A percentile compares a stretch with the other conserved stretches of the same genome.
Conservation (phyloP, 495 filamentous ascomycete species). For the Polyplosphaeria fusca region DNA sequence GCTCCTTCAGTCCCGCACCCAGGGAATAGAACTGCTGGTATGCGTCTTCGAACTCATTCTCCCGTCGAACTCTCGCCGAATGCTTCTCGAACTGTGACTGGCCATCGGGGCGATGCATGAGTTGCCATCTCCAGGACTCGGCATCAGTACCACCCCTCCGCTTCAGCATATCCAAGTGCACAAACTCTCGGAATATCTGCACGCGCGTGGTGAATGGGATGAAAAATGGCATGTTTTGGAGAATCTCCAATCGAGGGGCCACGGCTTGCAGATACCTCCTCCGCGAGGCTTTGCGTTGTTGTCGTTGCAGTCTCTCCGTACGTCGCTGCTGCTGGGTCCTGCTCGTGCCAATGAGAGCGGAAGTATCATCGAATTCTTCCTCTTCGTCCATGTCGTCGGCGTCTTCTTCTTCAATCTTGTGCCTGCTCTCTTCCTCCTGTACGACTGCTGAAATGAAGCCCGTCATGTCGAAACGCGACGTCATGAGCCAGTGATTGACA, state of each 20-base stretch:
- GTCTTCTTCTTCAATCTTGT: conserved; percentile 56
- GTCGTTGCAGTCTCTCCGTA: conserved; percentile 53
- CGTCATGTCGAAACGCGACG: conserved; percentile 83
- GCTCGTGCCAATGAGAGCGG: conserved; percentile 51
- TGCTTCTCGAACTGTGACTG: conserved; percentile 63
- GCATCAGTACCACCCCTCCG: conserved; percentile 73
- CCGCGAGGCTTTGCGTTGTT: conserved; percentile 62
- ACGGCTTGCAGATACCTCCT: conserved; percentile 69
- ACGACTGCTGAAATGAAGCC: conserved; percentile 85
- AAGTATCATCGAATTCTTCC: conserved; percentile 45
- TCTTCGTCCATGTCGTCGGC: conserved; percentile 50
- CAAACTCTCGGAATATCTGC: conserved; percentile 91
- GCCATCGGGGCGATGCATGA: conserved; percentile 44
- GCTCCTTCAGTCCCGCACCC: conserved; percentile 83
- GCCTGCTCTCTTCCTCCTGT: conserved; percentile 77
- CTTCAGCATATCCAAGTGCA: conserved; percentile 72
- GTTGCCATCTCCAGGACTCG: conserved; percentile 71
- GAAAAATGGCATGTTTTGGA: conserved; percentile 95
- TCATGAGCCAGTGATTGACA: conserved; percentile 90
- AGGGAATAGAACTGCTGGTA: conserved; percentile 79
- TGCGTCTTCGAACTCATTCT: conserved; percentile 81
- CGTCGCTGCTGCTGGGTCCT: conserved; percentile 53
- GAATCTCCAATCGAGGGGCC: conserved; percentile 80
- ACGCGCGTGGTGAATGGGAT: conserved; percentile 92
- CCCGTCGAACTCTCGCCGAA: conserved; percentile 75